Evolutionary conservation across 2,329 filamentous ascomycete species (phyloP), one percentile per base, ranked within the genome.

Genomic region (Talaromyces sp.): DNA sequence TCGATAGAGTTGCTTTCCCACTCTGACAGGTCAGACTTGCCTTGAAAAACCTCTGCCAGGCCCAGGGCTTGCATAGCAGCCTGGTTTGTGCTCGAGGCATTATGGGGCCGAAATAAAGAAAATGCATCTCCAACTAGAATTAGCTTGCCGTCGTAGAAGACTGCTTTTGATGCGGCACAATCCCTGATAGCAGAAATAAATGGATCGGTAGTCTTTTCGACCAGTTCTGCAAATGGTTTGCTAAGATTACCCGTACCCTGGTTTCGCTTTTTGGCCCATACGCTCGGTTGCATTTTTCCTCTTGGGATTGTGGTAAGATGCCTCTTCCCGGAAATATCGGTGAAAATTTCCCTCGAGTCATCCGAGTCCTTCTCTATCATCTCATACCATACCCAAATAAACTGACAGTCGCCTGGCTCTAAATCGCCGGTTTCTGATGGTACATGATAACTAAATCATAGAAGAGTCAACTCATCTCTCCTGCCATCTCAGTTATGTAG

Each of bases 321-420:
- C 40, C 57, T 43, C 33, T 67, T 65, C 22, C 65, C 66, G 25
- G 64, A 41, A 45, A 57, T 65, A 58, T 70, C 68, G 15, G 66
- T 70, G 59, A 70, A 62, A 56, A 70, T 62, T 31, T 66, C 63
- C 57, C n/a, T 62, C 10, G 63, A 58, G 31, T 63, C 62, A 33
- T 59, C 22, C n/a, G 54, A 55, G 28, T 58, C 61, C 10, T n/a
- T n/a, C n/a, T n/a, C n/a, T n/a, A n/a, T n/a, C n/a, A n/a, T n/a
- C n/a, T n/a, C n/a, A n/a, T n/a, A n/a, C n/a, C n/a, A n/a, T n/a
- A 64, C 68, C 33, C 65, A 65, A 59, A 70, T 69, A 43, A 69
- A 60, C 17, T 66, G 57, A 15, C 66, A 59, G 19, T 62, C 48
- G 8, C 64, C 66, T 9, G 58, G 51, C n/a, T n/a, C n/a, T n/a